Base-by-base conservation (phyloP, 768 basidiomycete species). In the Nidularia sp. region DNA sequence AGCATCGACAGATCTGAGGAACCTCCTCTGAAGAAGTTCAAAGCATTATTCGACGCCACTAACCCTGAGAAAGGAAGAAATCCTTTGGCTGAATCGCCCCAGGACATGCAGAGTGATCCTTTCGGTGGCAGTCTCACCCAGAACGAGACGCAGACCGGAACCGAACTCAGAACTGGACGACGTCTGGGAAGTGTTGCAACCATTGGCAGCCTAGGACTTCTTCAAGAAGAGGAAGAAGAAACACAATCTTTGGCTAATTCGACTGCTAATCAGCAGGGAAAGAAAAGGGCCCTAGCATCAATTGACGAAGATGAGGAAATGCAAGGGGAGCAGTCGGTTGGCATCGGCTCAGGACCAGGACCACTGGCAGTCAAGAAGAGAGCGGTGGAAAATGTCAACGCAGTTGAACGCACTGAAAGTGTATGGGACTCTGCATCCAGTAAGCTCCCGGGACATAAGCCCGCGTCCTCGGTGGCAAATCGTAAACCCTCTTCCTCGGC, bases 21-120 rank as follows among this genome's bases (percentile, higher is more conserved):
- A 55, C 87, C 84, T 0, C 79, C 84, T 2, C 63, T 80, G 29
- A 89, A 89, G 61, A 86, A 81, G 64, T 87, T 84, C 70, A 85
- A 81, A 57, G 80, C 82, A 0, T 70, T 89, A 8, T 89, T 87
- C 55, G 87, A 89, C 13, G 79, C 81, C 6, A 84, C 73, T 42
- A 73, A 84, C 60, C 84, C 83, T 31, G 74, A 74, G 25, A 53
- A 54, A 45, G 52, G 42, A 35, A 6, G 8, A 31, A 42, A 22
- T 47, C 12, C 54, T 33, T 56, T 62, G 54, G 58, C 58, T 34
- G 52, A 57, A 9, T 55, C 51, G 50, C 33, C 52, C 2, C 34
- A 55, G 43, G 53, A 58, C n/a, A 29, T 29, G 25, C 59, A 58
- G 33, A 6, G 10, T 31, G 52, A 43, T 22, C 46, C 53, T 9